Evolutionary conservation across 768 basidiomycete species (phyloP), one percentile per base, ranked within the genome.

Genomic region (Kwoniella mangroviensis): DNA sequence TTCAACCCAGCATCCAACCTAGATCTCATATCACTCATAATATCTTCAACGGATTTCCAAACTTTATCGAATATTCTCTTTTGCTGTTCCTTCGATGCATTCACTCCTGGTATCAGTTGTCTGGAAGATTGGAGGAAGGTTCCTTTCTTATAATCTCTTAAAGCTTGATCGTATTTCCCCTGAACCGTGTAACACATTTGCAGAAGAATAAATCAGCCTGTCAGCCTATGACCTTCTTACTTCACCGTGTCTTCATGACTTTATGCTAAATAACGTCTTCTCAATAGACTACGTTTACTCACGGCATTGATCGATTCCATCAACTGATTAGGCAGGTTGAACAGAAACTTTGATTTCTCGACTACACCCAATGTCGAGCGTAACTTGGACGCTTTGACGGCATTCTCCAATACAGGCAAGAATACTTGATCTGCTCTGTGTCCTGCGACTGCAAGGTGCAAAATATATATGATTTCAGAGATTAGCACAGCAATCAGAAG

Each of bases 71-170:
- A 87, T 64, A 99, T 91, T 26, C 95, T 89, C 77, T 90, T 91
- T 84, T 96, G 94, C 79, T 95, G 94, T 10, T 86, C 86, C 41
- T 88, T 90, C 5, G 74, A 82, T 45, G 79, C 82, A 13, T 81
- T 69, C 1, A 82, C 70, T 21, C 89, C 86, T 2, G 93, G 91
- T 2, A 93, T 85, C 2, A 94, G 85, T 78, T 94, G 93, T n/a
- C 93, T 89, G 10, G 92, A 90, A 78, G 94, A 92, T 54, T 96
- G 87, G 34, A 98, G 85, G 83, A 91, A 90, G 73, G 94, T 93
- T 22, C 96, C 97, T 82, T 97, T 98, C 85, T 96, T 96, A 86
- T 98, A 99, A 75, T 97, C 94, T 21, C 94, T 89, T 78, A 99
- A 86, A 0, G 95, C 96, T 42, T 90, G 88, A 68, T 98, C 97